Evolutionary conservation across 106 monocot species (phyloP).

Genomic region (Xerophyta viscosa): DNA sequence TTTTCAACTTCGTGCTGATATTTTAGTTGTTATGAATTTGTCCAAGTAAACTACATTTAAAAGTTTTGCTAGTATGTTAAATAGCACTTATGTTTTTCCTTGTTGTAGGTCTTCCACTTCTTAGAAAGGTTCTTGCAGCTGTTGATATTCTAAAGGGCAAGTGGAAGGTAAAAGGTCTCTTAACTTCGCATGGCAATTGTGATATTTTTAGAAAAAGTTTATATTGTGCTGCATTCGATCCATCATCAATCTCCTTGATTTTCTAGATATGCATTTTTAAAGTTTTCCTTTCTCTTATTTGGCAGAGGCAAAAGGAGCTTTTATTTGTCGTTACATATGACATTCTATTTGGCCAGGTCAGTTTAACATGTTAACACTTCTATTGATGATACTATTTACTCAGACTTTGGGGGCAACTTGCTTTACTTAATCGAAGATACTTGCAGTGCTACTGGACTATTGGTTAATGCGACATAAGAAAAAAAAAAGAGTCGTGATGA

Average conservation of each 20-base stretch:
- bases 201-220: too few species aligned
- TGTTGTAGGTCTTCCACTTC: conserved; percentile 54
- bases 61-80: not conserved
- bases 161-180: conserved; percentile 70
- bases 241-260: not conserved
- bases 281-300: not conserved
- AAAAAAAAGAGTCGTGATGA: too few species aligned
- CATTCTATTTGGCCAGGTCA: conserved; percentile 86
- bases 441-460: too few species aligned
- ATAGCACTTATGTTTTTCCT: not conserved
- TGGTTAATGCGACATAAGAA: too few species aligned
- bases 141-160: conserved; percentile 44
- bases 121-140: conserved; percentile 54
- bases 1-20: not conserved
- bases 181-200: too few species aligned
- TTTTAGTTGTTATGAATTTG: not conserved
- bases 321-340: conserved; percentile 73
- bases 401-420: too few species aligned
- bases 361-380: not conserved
- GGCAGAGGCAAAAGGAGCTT: conserved; percentile 86
- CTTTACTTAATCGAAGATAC: too few species aligned
- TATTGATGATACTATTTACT: too few species aligned
- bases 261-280: too few species aligned
- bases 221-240: too few species aligned
- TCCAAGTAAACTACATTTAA: too few species aligned